phyloP scores from a whole-genome alignment of 768 basidiomycete species.

The Cystofilobasidium capitatum region DNA sequence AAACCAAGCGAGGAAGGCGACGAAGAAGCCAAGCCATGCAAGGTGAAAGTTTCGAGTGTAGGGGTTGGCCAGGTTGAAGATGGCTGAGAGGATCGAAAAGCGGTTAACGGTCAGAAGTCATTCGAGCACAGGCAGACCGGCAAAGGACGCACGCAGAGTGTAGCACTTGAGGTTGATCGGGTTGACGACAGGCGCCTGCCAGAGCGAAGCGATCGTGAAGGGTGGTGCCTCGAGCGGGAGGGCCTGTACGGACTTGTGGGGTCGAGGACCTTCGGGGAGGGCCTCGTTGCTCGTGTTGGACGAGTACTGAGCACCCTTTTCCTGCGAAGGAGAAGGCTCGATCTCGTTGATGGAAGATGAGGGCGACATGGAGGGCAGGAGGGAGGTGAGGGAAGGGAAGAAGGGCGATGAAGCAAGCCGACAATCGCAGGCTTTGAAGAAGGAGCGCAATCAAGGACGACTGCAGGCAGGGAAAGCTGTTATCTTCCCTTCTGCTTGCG shows the following conservation, averaged over 20 bases:
- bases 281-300: neutral
- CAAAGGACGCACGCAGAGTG: conserved; percentile 49
- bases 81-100: conserved; percentile 34
- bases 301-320: neutral
- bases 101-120: neutral
- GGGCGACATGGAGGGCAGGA: neutral
- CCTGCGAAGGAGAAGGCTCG: neutral
- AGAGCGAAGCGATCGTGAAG: conserved; percentile 26
- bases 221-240: conserved; percentile 33
- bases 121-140: conserved; percentile 41
- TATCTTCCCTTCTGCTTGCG: neutral
- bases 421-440: no score
- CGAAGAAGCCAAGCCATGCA: conserved; percentile 31
- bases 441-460: no score
- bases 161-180: conserved; percentile 49
- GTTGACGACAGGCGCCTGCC: conserved; percentile 42
- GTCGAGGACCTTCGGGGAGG: neutral
- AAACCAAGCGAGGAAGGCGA: conserved; percentile 44
- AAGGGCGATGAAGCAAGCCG: neutral
- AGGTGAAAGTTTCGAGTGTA: conserved; percentile 51
- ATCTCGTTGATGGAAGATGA: neutral
- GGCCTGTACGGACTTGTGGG: neutral
- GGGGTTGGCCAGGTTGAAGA: conserved; percentile 46
- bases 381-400: neutral
- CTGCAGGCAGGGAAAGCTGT: no score